Conservation (phyloP, 2,329 filamentous ascomycete species). For the Exophiala spinifera region DNA sequence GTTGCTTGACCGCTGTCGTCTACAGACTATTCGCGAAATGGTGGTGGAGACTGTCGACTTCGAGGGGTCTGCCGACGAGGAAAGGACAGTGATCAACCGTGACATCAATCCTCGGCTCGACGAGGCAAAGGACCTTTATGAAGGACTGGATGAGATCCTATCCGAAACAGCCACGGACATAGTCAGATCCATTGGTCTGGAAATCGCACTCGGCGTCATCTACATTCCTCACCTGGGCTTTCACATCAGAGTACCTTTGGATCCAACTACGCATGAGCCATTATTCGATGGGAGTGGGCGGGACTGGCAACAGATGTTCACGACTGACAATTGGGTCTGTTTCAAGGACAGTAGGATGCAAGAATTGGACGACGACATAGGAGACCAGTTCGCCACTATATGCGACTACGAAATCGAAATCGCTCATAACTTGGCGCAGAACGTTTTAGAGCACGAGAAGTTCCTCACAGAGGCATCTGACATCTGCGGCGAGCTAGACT, state of each 20-base stretch:
- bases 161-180: constrained; percentile 65
- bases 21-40: constrained; percentile 65
- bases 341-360: constrained; percentile 84
- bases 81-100: constrained; percentile 67
- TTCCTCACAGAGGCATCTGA: constrained; percentile 69
- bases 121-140: constrained; percentile 70
- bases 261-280: constrained; percentile 56
- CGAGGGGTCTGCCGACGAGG: constrained; percentile 52
- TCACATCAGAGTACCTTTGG: constrained; percentile 68
- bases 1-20: constrained; percentile 55
- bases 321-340: constrained; percentile 67
- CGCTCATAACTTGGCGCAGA: constrained; percentile 70
- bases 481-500: constrained; percentile 79
- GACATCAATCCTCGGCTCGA: constrained; percentile 76
- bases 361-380: constrained; percentile 75
- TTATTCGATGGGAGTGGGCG: constrained; percentile 64
- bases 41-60: constrained; percentile 61
- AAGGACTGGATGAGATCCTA: constrained; percentile 72
- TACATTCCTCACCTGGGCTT: constrained; percentile 93
- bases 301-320: constrained; percentile 75
- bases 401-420: constrained; percentile 89
- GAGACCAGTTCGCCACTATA: constrained; percentile 81
- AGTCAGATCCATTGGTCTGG: constrained; percentile 54
- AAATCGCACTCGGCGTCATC: constrained; percentile 68
- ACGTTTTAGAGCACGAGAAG: constrained; percentile 66